phyloP scores from a whole-genome alignment of 1,139 yeast genomes.

The Nakaseomyces nivariensis region DNA sequence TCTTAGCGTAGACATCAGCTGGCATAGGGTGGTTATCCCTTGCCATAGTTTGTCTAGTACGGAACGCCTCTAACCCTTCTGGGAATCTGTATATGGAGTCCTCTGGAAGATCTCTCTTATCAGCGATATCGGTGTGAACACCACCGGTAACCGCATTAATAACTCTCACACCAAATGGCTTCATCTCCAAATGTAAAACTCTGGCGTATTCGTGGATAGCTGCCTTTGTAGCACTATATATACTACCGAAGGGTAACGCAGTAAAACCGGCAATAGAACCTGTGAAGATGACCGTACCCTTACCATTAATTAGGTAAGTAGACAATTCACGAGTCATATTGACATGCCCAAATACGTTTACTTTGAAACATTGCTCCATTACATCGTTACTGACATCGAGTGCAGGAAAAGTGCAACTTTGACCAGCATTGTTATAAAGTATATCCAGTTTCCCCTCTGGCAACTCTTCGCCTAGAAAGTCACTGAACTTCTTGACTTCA shows the following conservation, averaged over 20 bases:
- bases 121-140: slow-evolving; percentile 53
- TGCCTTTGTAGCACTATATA: slow-evolving; percentile 65
- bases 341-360: slow-evolving; percentile 62
- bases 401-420: slow-evolving; percentile 63
- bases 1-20: slow-evolving; percentile 45
- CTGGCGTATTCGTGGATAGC: slow-evolving; percentile 67
- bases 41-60: slow-evolving; percentile 51
- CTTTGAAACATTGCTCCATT: slow-evolving; percentile 47
- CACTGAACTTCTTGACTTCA: slow-evolving; percentile 40
- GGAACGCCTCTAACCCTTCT: slow-evolving; percentile 41
- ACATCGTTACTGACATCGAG: slow-evolving; percentile 53
- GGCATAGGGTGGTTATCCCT: slow-evolving; percentile 48
- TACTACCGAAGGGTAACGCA: slow-evolving; percentile 63
- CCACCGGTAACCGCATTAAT: slow-evolving; percentile 64
- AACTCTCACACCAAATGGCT: slow-evolving; percentile 65
- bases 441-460: slow-evolving; percentile 45
- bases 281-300: slow-evolving; percentile 66
- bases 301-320: slow-evolving; percentile 49
- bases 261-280: slow-evolving; percentile 61
- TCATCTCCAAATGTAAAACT: slow-evolving; percentile 53
- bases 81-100: slow-evolving; percentile 46
- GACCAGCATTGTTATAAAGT: slow-evolving; percentile 62
- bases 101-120: slow-evolving; percentile 45
- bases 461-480: slow-evolving; percentile 32
- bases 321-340: slow-evolving; percentile 52